Evolutionary conservation across 352 stramenopile species (phyloP), one percentile per base, ranked within the genome.

Genomic region (Thraustochytrium striatum): DNA sequence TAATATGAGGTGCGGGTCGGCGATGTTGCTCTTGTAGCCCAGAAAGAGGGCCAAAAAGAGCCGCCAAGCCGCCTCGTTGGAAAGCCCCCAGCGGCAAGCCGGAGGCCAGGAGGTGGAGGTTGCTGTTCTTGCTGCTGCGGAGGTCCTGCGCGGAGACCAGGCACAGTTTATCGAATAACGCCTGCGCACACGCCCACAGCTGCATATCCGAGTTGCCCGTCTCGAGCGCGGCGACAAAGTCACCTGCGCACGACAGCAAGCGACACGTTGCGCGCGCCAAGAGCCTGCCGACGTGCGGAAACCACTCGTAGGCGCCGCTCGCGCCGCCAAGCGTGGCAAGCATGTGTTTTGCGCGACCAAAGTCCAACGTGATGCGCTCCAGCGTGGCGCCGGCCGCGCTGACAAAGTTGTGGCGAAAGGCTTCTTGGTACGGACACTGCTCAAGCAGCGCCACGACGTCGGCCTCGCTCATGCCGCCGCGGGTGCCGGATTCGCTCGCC

Each of bases 391-490:
- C 21, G 1, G 41, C 65, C 0, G 41, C 25, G 11, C 19, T 50
- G 0, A 43, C 30, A 3, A 75, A 38, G 2, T 61, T 16, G 16
- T 68, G 39, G 0, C 68, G 41, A 3, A 75, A 19, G n/a, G 65
- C 65, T 1, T 28, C 28, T 5, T 41, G 8, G 25, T 58, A 30
- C 21, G 65, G 65, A 7, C n/a, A 35, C 68, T 75, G 65, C n/a
- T 75, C 65, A 3, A 75, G 32, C 50, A 75, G 47, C 28, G 65
- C 65, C 16, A 75, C 19, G 25, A 55, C 41, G 30, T 75, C 65
- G 21, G 65, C 65, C 41, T 75, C 65, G 9, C 30, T 28, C 8
- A 75, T 16, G 11, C 65, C 3, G 1, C 65, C 9, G 35, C n/a
- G n/a, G n/a, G n/a, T n/a, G n/a, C n/a, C n/a, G n/a, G n/a, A n/a